A percentile compares a stretch with the other conserved stretches of the same genome.
Conservation (phyloP, 2,329 filamentous ascomycete genomes). For the Ceratocystis colombiana region DNA sequence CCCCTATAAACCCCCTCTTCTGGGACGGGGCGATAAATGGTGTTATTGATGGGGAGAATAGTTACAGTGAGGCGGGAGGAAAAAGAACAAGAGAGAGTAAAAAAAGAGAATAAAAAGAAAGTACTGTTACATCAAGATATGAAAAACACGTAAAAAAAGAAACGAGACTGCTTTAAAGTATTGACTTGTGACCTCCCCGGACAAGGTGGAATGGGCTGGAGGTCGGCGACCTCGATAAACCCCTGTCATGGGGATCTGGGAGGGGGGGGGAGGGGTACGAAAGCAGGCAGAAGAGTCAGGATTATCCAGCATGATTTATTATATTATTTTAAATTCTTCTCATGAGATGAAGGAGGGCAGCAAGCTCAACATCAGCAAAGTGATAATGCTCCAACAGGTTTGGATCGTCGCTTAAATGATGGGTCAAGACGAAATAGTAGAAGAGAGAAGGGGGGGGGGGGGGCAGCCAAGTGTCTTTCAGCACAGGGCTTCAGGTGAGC, state of each 20-base stretch:
- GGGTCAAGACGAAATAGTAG: neutral
- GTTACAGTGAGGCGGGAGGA: neutral
- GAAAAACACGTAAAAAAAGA: neutral
- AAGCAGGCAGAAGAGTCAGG: neutral
- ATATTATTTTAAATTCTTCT: neutral
- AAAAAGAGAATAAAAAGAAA: too few species aligned
- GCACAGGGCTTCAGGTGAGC: neutral
- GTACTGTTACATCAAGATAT: too few species aligned
- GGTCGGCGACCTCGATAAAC: conserved; percentile 19
- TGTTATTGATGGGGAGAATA: neutral
- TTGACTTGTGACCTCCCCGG: conserved; percentile 7
- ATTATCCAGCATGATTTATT: neutral
- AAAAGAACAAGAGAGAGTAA: neutral
- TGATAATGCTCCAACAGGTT: neutral
- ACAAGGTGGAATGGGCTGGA: conserved; percentile 1
- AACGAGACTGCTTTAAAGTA: neutral
- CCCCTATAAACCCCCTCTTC: neutral
- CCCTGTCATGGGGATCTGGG: neutral
- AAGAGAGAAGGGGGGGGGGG: neutral
- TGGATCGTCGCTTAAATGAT: neutral
- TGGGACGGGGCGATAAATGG: neutral
- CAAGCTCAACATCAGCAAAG: conserved; percentile 1
- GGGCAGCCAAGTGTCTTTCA: neutral
- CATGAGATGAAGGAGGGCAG: conserved; percentile 1
- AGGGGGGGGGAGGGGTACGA: neutral